Base-by-base conservation (phyloP, 1,139 yeast species). In the Pichia sp. region DNA sequence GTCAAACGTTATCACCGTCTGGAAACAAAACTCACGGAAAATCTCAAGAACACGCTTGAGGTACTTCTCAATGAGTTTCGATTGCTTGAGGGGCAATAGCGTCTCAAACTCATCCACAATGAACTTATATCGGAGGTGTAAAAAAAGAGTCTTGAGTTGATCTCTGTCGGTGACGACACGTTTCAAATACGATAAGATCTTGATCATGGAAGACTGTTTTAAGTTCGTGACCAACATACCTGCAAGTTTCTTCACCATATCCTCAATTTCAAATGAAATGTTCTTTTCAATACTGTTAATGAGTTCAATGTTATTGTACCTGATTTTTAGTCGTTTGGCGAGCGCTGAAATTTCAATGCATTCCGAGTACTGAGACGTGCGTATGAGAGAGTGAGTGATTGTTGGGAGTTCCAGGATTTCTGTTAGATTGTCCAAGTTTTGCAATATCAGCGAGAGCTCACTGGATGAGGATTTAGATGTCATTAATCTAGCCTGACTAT, bases 291-390 rank as follows among this genome's bases (percentile, higher is more conserved):
- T 74, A 23, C 68, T 64, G 21, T 60, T 64, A 29, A 88, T 70
- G 1, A 84, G 58, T 1, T 60, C 57, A 9, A 83, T 63, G 27
- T 72, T 72, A 3, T 86, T 85, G 56, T 80, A 88, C 39, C 94
- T 65, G 18, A 78, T 72, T 1, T 69, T 64, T 27, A 88, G 63
- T 33, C 94, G 68, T 42, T 77, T 72, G 0, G 83, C 74, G 51
- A 83, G 76, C 30, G 80, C 70, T 14, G 86, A 78, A 14, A 84
- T 72, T 47, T 85, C 94, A 25, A 88, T 69, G 6, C 96, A 87
- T 51, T 87, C 96, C 28, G 87, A 84, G 54, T 87, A 91, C 53
- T 84, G 84, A 0, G 96, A 96, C 37, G 83, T 82, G 35, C 75
- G 67, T 6, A 87, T 85, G 58, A 96, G 85, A n/a, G 88, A 75